Base-by-base conservation (phyloP, 129 eudicot genomes). In the Scalesia atractyloides region DNA sequence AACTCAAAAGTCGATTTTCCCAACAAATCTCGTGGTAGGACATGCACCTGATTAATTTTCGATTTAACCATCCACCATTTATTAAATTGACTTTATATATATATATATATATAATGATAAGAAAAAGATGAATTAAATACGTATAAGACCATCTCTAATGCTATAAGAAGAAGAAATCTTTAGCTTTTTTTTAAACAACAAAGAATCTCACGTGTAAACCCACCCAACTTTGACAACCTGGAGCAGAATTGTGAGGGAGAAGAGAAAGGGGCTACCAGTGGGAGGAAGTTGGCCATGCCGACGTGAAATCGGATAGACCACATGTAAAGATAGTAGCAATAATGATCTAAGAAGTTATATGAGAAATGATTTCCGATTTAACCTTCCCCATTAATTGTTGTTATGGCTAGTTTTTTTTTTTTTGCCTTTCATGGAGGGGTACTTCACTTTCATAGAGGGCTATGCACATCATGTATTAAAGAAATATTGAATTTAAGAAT, bases 1-100 rank as follows among this genome's bases (percentile, higher is more conserved):
- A 94, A 66, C 81, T 89, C 98, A 54, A 94, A 94, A 84, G 98
- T 94, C 16, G 98, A 94, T 82, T 67, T 82, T 37, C 98, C 98
- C 54, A 94, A 73, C 97, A 94, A 88, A 81, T 90, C 98, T 82
- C 96, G 79, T 71, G 98, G 98, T 69, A 94, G 85, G 74, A 94
- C 84, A 81, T 94, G 98, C 18, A 94, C 97, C 98, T 92, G 78
- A 76, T 72, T 54, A 50, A 1, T 8, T 6, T 7, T 1, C 13
- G 39, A 51, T 63, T 60, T 64, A 52, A 78, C 51, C 72, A 63
- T 61, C 44, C 82, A 62, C 49, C 34, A 61, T 16, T 77, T n/a
- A 77, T 61, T 75, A 26, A 22, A 39, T 43, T 56, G 36, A 41
- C 53, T 13, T 72, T 34, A 26, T 68, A 8, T 41, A 7, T 41